Base-by-base conservation (phyloP, 257 asterid genomes). In the Lithospermum erythrorhizon region DNA sequence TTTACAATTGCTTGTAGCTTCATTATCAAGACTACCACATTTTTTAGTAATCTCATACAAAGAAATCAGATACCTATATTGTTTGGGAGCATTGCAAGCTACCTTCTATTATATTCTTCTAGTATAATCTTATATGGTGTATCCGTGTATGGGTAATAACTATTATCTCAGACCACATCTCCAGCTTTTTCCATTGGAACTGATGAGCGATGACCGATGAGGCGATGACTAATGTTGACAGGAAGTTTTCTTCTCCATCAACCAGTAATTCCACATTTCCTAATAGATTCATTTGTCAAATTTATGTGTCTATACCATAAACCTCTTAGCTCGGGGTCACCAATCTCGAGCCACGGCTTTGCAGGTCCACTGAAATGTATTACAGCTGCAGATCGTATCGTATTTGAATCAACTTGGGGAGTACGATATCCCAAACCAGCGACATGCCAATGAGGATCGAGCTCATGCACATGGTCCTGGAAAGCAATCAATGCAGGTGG, bases 351-450 rank as follows among this genome's bases (percentile, higher is more conserved):
- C 97, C 97, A 89, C 11, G 97, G 97, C 78, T 89, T 89, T 41
- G 93, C 97, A 9, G 97, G 89, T 58, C 97, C 97, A 21, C 93
- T 89, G 68, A 82, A 89, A 73, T 89, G 97, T 70, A 84, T 58
- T n/a, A 87, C 93, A 0, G 82, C 87, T 58, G 90, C 94, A 41
- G 75, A 65, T 67, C 73, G 78, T 61, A 83, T 20, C 63, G 23
- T 53, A 15, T 63, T 58, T 59, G 72, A 61, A 48, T 70, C 64
- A 2, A 71, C 66, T 61, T 23, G 63, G 56, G 80, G 67, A 45
- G 67, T 41, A 17, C 86, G 85, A 56, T 71, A 62, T 19, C 97
- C 97, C 73, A 89, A 68, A 35, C 87, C 97, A 16, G 88, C 81
- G 57, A 84, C 3, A 64, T 84, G 94, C 97, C 97, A 89, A 1